A percentile compares a stretch with the other conserved stretches of the same genome.
Conservation (phyloP, 805 yeast genomes). For the Pichia exigua region DNA sequence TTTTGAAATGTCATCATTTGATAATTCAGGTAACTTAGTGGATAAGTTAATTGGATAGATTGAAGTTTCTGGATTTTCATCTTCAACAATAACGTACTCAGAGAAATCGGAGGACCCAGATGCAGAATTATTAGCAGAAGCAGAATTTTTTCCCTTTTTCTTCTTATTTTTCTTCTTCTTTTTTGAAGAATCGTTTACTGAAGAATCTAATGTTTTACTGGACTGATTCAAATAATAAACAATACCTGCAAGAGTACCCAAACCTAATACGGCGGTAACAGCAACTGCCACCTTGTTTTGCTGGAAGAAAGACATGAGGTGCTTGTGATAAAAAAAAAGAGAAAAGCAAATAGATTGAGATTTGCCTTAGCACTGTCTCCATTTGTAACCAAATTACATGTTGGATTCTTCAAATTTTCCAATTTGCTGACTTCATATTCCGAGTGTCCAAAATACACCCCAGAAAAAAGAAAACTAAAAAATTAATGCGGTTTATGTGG, state of each 20-base stretch:
- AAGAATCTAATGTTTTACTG: constrained; percentile 15
- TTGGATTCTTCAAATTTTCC: neutral
- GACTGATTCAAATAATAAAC: constrained; percentile 34
- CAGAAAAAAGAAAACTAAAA: neutral
- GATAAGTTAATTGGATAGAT: constrained; percentile 42
- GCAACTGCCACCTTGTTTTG: constrained; percentile 44
- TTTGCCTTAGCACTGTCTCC: neutral
- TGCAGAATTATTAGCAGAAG: constrained; percentile 16
- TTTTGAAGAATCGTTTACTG: constrained; percentile 15
- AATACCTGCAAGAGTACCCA: constrained; percentile 41
- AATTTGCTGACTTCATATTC: neutral
- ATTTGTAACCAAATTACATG: neutral
- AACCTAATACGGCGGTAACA: constrained; percentile 43
- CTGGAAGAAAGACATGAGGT: constrained; percentile 30
- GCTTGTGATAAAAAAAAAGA: neutral
- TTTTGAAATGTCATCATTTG: constrained; percentile 35
- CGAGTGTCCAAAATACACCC: neutral
- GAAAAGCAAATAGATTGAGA: neutral
- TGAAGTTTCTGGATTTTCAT: constrained; percentile 6
- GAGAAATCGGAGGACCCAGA: neutral
- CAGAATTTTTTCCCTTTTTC: constrained; percentile 32
- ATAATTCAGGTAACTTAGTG: constrained; percentile 52
- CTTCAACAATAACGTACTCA: constrained; percentile 14
- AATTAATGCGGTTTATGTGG: constrained; percentile 15
- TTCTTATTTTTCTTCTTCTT: constrained; percentile 33